Base-by-base conservation (phyloP, 441 rosid species). In the Gossypium gossypioides region DNA sequence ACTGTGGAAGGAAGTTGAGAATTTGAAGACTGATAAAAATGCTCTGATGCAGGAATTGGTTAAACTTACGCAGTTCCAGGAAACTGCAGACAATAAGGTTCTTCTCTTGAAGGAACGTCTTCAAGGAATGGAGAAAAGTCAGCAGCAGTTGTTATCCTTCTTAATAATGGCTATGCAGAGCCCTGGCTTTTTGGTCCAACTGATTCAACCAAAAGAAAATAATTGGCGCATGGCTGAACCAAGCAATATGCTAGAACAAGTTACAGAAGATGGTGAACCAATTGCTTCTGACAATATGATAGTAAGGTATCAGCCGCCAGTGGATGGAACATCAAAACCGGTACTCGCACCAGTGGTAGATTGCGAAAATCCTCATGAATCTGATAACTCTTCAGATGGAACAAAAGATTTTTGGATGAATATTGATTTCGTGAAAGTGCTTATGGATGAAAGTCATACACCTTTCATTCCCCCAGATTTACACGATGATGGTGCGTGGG, bases 61-160 rank as follows among this genome's bases (percentile, higher is more conserved):
- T 56, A 92, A 89, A 58, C 90, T 90, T 18, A 87, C 86, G 75
- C 88, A 91, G 74, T 75, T 65, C 76, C 97, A 94, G 78, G 96
- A 92, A 81, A 80, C 74, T 54, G 81, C 97, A 0, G 91, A 88
- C 19, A 86, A 79, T 21, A 92, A 87, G 65, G 69, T 92, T 83
- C 68, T 84, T 48, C 78, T 79, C 27, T 77, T 89, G 80, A 78
- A 89, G 80, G 94, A 92, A 42, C 82, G 86, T 15, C 73, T 94
- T 71, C 92, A 90, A 75, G 94, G 96, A 63, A 90, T 92, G 96
- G 99, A 94, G 83, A 88, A 86, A 79, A 88, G 85, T 77, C 97
- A 90, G 74, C 96, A 92, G 74, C 94, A 90, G 86, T 82, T 94
- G 97, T 86, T 94, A 46, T 94, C 99, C 2, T 92, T 94, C 83